phyloP scores from a whole-genome alignment of 257 asterid genomes.

The Prunella vulgaris region DNA sequence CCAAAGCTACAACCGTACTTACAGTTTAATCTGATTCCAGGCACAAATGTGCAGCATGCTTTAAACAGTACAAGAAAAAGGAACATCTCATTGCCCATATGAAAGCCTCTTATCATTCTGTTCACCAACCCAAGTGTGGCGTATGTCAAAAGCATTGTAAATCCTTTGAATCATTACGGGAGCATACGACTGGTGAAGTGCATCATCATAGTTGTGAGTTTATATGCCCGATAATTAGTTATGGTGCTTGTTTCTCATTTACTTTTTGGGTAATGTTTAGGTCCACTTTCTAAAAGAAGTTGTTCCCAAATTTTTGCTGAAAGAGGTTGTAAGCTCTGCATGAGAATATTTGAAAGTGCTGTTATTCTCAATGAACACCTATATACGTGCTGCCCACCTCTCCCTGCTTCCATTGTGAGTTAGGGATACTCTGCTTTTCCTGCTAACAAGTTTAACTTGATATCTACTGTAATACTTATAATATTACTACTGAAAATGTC shows the following conservation, averaged over 20 bases:
- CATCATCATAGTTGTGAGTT: background rate
- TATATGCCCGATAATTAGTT: constrained; percentile 6
- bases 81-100: constrained; percentile 53
- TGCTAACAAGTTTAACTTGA: background rate
- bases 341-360: constrained; percentile 31
- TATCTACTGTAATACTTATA: background rate
- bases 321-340: constrained; percentile 48
- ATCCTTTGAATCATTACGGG: constrained; percentile 49
- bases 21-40: constrained; percentile 26
- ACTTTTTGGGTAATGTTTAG: constrained; percentile 22
- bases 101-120: constrained; percentile 40
- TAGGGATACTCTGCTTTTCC: constrained; percentile 3
- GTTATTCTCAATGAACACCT: constrained; percentile 32
- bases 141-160: constrained; percentile 48
- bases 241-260: constrained; percentile 15
- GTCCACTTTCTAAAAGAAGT: constrained; percentile 38
- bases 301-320: constrained; percentile 40
- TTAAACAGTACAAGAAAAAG: constrained; percentile 55
- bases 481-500: background rate
- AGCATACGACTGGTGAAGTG: constrained; percentile 41
- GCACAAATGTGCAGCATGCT: constrained; percentile 58
- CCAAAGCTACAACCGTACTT: background rate
- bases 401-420: constrained; percentile 43
- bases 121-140: constrained; percentile 55
- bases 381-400: constrained; percentile 31